Conservation (phyloP, 768 basidiomycete genomes). For the Macrolepiota albuminosa region DNA sequence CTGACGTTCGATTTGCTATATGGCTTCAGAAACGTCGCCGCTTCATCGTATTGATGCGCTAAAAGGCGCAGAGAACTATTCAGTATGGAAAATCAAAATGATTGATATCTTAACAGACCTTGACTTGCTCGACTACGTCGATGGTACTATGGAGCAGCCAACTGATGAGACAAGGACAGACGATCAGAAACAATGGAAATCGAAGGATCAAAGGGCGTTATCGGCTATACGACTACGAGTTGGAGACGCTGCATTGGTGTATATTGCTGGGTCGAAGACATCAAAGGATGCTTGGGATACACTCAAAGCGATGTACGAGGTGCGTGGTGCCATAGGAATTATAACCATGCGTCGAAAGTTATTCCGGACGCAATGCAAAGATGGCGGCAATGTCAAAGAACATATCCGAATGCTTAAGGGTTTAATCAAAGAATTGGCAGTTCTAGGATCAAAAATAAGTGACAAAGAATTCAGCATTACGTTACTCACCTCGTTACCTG, state of each 20-base stretch:
- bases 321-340: constrained; percentile 22
- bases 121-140: constrained; percentile 7
- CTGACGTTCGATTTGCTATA: no score
- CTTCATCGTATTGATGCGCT: constrained; percentile 1
- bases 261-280: constrained; percentile 12
- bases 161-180: background rate
- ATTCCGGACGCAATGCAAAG: constrained; percentile 20
- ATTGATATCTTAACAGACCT: background rate
- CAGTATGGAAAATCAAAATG: constrained; percentile 11
- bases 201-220: constrained; percentile 25
- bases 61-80: constrained; percentile 4
- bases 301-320: constrained; percentile 23
- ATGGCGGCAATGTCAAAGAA: constrained; percentile 25
- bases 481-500: constrained; percentile 26
- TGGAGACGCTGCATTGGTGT: constrained; percentile 22
- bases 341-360: constrained; percentile 21
- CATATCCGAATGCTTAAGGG: constrained; percentile 24
- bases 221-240: constrained; percentile 25
- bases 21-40: no score
- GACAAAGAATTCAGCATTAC: constrained; percentile 26
- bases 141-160: background rate
- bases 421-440: constrained; percentile 18
- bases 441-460: constrained; percentile 16
- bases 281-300: constrained; percentile 23
- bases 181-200: constrained; percentile 16